A percentile compares a stretch with the other conserved stretches of the same genome.
phyloP scores from a whole-genome alignment of 345 rosid genomes.

The Eucalyptus curtisii region DNA sequence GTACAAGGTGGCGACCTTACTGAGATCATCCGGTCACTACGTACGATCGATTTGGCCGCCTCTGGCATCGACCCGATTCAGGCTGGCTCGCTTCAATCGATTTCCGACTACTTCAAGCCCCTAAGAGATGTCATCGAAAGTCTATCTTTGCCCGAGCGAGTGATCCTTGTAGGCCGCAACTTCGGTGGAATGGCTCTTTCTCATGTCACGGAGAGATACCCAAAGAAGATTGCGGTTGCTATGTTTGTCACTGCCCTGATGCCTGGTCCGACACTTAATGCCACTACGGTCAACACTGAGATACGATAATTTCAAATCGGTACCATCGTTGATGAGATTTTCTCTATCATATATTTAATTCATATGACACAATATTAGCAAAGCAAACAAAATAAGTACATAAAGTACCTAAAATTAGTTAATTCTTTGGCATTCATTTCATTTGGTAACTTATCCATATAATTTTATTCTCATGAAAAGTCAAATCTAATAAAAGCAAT shows the following conservation, averaged over 20 bases:
- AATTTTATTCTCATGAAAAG: too few relatives aligned
- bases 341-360: background rate
- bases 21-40: constrained; percentile 10
- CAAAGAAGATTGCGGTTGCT: background rate
- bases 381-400: background rate
- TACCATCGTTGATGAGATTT: background rate
- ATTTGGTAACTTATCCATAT: background rate
- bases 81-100: background rate
- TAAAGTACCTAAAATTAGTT: background rate
- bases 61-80: constrained; percentile 10
- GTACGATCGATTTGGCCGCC: constrained; percentile 16
- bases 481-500: too few relatives aligned
- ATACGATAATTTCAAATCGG: background rate
- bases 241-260: constrained; percentile 11
- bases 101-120: constrained; percentile 5
- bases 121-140: constrained; percentile 5
- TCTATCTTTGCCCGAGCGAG: background rate
- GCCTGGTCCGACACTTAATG: constrained; percentile 10
- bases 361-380: background rate
- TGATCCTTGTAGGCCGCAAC: constrained; percentile 22
- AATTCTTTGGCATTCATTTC: background rate
- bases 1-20: constrained; percentile 7
- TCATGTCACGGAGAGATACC: constrained; percentile 15
- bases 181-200: constrained; percentile 11
- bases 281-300: constrained; percentile 6